Conservation (phyloP, 371 early-diverging fungal genomes). For the Syncephalastrum racemosum region DNA sequence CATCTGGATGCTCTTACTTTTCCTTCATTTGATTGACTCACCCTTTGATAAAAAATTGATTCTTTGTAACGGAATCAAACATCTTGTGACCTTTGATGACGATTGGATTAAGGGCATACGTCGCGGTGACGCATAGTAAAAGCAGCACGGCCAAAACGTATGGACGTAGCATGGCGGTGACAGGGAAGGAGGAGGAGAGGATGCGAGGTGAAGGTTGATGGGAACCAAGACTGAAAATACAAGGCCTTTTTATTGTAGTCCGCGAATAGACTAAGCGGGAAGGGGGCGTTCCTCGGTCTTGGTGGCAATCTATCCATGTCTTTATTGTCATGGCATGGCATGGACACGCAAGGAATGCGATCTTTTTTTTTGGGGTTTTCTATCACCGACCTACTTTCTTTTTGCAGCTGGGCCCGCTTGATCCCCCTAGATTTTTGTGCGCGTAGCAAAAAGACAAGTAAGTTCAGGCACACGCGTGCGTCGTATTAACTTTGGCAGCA, state of each 20-base stretch:
- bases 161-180: not conserved
- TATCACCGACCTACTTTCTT: too few relatives aligned
- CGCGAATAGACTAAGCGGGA: not conserved
- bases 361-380: too few relatives aligned
- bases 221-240: not conserved
- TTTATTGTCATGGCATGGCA: too few relatives aligned
- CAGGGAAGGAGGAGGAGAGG: not conserved
- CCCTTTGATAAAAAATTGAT: slow-evolving; percentile 81
- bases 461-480: too few relatives aligned
- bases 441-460: too few relatives aligned
- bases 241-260: not conserved
- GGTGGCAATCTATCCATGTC: not conserved
- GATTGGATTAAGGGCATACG: slow-evolving; percentile 55
- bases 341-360: too few relatives aligned
- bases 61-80: slow-evolving; percentile 69
- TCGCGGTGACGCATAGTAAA: slow-evolving; percentile 10
- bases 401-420: too few relatives aligned
- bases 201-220: too few relatives aligned
- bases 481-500: too few relatives aligned
- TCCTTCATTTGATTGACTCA: slow-evolving; percentile 13
- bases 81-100: slow-evolving; percentile 71
- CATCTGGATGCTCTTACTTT: not conserved
- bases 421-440: too few relatives aligned
- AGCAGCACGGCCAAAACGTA: slow-evolving; percentile 1
- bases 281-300: slow-evolving; percentile 7